Base-by-base conservation (phyloP, 2,329 filamentous ascomycete genomes). In the Epichloe hybrida region DNA sequence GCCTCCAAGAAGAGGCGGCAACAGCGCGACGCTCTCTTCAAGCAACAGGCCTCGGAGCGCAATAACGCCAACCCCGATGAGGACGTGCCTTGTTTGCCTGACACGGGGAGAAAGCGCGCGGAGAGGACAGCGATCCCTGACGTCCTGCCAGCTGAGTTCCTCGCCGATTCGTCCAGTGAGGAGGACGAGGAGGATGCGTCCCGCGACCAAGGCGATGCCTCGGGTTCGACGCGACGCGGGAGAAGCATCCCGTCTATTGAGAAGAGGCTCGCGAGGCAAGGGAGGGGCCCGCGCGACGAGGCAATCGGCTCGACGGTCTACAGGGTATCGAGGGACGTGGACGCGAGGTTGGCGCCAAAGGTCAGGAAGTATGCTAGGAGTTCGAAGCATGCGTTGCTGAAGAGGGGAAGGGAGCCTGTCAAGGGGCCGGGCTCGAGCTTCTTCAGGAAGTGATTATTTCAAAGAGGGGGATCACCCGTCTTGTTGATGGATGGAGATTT, bases 1-100 rank as follows among this genome's bases (percentile, higher is more conserved):
- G 67, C 66, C 5, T 65, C 73, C 54, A 80, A 77, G 63, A 69
- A 70, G 49, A 80, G 77, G 64, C 74, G 77, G 37, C 73, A 77
- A 59, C 71, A 76, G 61, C 71, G 73, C 50, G 75, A 79, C 59
- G 66, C 68, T 21, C 67, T 73, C 23, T 69, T 80, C 59, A 79
- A 77, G 61, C 66, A 75, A 50, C 77, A 81, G 62, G 76, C 77
- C 2, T 66, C 70, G 53, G 66, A 70, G 58, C 72, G 75, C 54
- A 77, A 9, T 54, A 50, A 50, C 6, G 38, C 17, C 46, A 17
- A 52, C 8, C 35, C 20, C 27, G 15, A 41, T 4, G 52, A 31
- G 7, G 45, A 40, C 20, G 8, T 23, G 15, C 17, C 20, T 8
- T 37, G 6, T n/a, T 5, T 17, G 5, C 17, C 42, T n/a, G 21